These are phyloP conservation scores for Apiospora malaysiana DNA, from an alignment of 2,329 filamentous ascomycete species.

Conservation along the genomic window DNA sequence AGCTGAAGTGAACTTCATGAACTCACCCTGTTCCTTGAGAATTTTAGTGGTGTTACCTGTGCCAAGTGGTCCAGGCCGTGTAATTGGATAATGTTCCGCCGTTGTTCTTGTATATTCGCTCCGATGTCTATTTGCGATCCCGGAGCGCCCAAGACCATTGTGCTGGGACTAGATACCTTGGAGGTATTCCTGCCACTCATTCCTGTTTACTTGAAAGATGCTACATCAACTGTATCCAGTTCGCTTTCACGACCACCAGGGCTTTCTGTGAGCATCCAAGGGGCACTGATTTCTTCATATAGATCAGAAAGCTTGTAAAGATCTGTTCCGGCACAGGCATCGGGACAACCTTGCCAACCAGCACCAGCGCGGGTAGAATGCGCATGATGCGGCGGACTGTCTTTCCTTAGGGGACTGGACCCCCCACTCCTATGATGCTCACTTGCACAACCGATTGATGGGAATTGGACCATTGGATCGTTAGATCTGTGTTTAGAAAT, in stretches of 20 bases:
- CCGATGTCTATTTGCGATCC: not conserved
- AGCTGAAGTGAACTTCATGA: too few species aligned
- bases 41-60: not conserved
- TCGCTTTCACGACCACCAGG: not conserved
- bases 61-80: too few species aligned
- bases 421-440: conserved; percentile 14
- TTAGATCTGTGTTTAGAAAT: not conserved
- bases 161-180: not conserved
- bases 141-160: not conserved
- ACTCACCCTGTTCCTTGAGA: too few species aligned
- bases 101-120: not conserved
- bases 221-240: not conserved
- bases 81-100: too few species aligned
- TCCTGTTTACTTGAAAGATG: not conserved
- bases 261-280: not conserved
- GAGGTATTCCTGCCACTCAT: not conserved
- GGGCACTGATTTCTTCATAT: not conserved
- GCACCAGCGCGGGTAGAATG: not conserved
- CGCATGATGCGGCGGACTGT: not conserved
- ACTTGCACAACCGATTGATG: not conserved
- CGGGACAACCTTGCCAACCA: not conserved
- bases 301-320: not conserved
- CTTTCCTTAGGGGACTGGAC: not conserved
- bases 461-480: not conserved
- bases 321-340: not conserved